Evolutionary conservation across 805 yeast genomes (phyloP), one percentile per base, ranked within the genome.

Genomic region (Cyberlindnera nakhonratchasimensis): DNA sequence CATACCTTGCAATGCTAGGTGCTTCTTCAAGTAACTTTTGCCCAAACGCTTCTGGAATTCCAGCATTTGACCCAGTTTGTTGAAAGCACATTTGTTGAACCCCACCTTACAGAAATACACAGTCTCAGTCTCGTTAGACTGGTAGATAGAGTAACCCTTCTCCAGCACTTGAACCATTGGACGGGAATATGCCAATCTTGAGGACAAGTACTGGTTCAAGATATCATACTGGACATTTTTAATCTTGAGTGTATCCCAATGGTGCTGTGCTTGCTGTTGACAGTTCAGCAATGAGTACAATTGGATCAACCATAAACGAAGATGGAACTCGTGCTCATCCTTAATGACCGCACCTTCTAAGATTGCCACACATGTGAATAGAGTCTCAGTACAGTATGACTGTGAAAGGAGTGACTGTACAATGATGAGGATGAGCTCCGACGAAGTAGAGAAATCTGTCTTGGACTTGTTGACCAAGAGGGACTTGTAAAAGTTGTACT

Each of bases 201-300:
- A 67, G 9, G 70, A 62, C 9, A 81, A 53, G 47, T 74, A 70
- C 47, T 78, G 75, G 11, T 81, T 74, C 35, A 85, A 59, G 0
- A 86, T 75, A 54, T 90, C 96, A 38, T 72, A 68, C 62, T 91
- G 98, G 8, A 89, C 62, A 64, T 82, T 80, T 55, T 84, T 86
- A 51, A 88, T 75, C 28, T 79, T 76, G 39, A 90, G 61, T 1
- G 67, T 55, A 13, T 71, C 61, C 58, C 74, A 88, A 34, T 79
- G 75, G 7, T 60, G 57, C 25, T 61, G 52, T 0, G 90, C 82
- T 31, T 68, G 59, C 2, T 72, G 58, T 24, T 69, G 68, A 9
- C 79, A 66, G 37, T 88, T 88, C 8, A 87, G 54, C 16, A 70
- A 56, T 13, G 75, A 67, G 60, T 84, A 86, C 3, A 87, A 57